Base-by-base conservation (phyloP, 2,329 filamentous ascomycete species). In the Bretziella fagacearum region DNA sequence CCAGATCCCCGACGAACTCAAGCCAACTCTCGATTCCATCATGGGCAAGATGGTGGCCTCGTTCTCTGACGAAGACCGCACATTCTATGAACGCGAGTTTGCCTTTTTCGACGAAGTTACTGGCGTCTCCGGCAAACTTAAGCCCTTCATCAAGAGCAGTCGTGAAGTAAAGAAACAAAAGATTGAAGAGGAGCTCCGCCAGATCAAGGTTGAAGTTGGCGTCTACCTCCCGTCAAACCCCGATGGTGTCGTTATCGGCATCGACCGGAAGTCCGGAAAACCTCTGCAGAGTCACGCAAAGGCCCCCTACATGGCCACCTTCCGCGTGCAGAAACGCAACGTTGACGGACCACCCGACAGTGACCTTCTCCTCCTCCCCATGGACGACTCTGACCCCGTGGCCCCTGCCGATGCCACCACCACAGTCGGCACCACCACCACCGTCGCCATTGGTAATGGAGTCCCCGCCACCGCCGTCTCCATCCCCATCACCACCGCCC, bases 161-260 rank as follows among this genome's bases (percentile, higher is more conserved):
- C 98, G 98, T 63, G 82, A 86, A 2, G 89, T 95, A 63, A 98
- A 98, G 72, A 96, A 95, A 62, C 83, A 91, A 59, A 99, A 96
- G 67, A 98, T 99, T 53, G 91, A 96, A 59, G 93, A 98, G 63
- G 91, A 99, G 60, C 69, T 99, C 36, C 84, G 91, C 54, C 93
- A 94, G 63, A 96, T 98, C 62, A 81, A 94, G 60, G 84, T 99
- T 2, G 89, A 96, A 55, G 83, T 96, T 35, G 91, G 91, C 13
- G 93, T 98, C 5, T 99, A 99, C 60, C 72, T 99, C 13, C 91
- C 91, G 1, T 91, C 84, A 62, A 98, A 98, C 58, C 91, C 91
- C 0, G 93, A 99, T 54, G 91, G 91, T 32, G 82, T 93, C 13
- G 91, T 99, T 33, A 86, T 98, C 54, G 91, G 93, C 25, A 98